Evolutionary conservation across 306 rosid species (phyloP).

Genomic region (Crataegus laevigata): DNA sequence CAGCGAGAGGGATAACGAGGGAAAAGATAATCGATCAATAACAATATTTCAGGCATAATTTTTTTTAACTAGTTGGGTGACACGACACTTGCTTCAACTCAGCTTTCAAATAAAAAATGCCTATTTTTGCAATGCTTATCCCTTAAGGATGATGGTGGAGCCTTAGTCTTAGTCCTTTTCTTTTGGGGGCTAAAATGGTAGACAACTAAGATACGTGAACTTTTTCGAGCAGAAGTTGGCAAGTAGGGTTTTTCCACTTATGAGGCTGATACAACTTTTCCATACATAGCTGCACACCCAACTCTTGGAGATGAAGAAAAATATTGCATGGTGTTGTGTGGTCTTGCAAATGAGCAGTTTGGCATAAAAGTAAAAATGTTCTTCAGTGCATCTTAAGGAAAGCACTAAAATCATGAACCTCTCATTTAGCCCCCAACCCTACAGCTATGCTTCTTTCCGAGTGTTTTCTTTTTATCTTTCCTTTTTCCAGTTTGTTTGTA

Average conservation of each 20-base stretch:
- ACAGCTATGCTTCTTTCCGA: not conserved
- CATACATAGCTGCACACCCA: not conserved
- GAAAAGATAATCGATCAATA: not conserved
- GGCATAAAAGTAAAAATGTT: not conserved
- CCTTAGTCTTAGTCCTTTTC: not conserved
- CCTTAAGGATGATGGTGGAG: not conserved
- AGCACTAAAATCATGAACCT: not conserved
- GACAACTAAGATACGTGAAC: not conserved
- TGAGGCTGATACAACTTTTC: not conserved
- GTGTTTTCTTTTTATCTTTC: not conserved
- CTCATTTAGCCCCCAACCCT: not conserved
- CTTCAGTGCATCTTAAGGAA: not conserved
- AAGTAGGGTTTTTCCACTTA: not conserved
- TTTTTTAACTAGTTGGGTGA: not conserved
- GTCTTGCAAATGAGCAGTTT: not conserved
- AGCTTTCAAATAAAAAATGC: not conserved
- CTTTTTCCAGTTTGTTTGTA: not conserved
- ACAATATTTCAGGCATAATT: not conserved
- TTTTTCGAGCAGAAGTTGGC: not conserved
- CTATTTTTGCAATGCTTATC: not conserved
- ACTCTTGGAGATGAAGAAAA: not conserved
- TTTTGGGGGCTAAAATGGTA: not conserved
- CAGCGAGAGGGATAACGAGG: not conserved
- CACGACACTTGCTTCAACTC: not conserved
- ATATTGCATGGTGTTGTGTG: not conserved